A percentile compares a stretch with the other conserved stretches of the same genome.
phyloP scores from a whole-genome alignment of 2,329 filamentous ascomycete species.

The Phyllosticta citrichinensis region DNA sequence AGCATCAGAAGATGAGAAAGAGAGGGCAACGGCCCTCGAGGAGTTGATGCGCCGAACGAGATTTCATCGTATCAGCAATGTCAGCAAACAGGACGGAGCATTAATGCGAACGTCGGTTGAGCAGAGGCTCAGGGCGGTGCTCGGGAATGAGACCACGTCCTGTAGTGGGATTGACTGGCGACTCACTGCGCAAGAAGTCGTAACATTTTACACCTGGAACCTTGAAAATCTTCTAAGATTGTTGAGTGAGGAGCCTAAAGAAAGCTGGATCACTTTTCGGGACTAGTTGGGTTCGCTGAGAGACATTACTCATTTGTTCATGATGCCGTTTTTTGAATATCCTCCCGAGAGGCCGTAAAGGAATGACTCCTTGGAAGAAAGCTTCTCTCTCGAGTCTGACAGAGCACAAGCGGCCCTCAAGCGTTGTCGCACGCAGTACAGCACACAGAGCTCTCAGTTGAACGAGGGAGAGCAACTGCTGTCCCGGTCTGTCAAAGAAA shows the following conservation, averaged over 20 bases:
- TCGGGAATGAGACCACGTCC: background rate
- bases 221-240: constrained; percentile 21
- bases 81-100: constrained; percentile 15
- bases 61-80: constrained; percentile 14
- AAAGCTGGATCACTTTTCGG: background rate
- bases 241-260: constrained; percentile 9
- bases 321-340: constrained; percentile 39
- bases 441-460: constrained; percentile 20
- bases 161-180: constrained; percentile 36
- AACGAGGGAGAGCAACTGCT: constrained; percentile 27
- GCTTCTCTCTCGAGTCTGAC: constrained; percentile 25
- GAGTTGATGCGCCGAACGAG: constrained; percentile 15
- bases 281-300: constrained; percentile 16
- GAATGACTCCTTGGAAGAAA: constrained; percentile 10
- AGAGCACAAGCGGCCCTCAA: constrained; percentile 30
- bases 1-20: constrained; percentile 15
- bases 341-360: constrained; percentile 18
- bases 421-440: constrained; percentile 35
- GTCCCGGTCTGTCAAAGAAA: constrained; percentile 32
- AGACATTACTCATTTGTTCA: constrained; percentile 33
- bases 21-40: constrained; percentile 25
- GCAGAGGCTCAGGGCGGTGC: constrained; percentile 11
- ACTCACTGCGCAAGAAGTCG: constrained; percentile 32
- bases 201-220: constrained; percentile 29
- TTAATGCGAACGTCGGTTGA: constrained; percentile 16